A percentile compares a stretch with the other conserved stretches of the same genome.
Conservation (phyloP, 345 rosid genomes). For the Cardamine chenopodiifolia region DNA sequence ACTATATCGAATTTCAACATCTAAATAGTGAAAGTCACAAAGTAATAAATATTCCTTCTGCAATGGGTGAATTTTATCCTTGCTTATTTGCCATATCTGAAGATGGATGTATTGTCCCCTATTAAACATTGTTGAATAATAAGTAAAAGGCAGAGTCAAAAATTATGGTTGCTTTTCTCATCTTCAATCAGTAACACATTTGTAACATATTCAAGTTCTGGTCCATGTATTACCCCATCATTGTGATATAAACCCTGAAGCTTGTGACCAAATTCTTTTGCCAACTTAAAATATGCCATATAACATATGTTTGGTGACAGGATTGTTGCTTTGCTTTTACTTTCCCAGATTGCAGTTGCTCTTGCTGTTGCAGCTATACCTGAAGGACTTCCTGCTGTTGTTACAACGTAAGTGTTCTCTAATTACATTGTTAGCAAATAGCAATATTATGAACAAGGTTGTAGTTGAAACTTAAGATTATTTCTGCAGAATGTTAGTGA, state of each 20-base stretch:
- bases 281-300: slow-evolving; percentile 17
- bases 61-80: background rate
- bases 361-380: slow-evolving; percentile 99
- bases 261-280: slow-evolving; percentile 13
- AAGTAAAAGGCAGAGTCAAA: slow-evolving; percentile 18
- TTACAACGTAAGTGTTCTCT: slow-evolving; percentile 80
- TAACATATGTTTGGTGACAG: slow-evolving; percentile 17
- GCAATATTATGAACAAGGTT: slow-evolving; percentile 14
- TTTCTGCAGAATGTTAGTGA: slow-evolving; percentile 12
- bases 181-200: background rate
- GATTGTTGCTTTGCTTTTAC: slow-evolving; percentile 42
- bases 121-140: slow-evolving; percentile 1
- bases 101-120: background rate
- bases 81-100: background rate
- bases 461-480: slow-evolving; percentile 20
- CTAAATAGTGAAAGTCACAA: slow-evolving; percentile 12
- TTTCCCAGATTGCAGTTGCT: slow-evolving; percentile 95
- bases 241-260: slow-evolving; percentile 1
- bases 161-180: slow-evolving; percentile 9
- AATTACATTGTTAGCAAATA: slow-evolving; percentile 22
- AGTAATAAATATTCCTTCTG: slow-evolving; percentile 1
- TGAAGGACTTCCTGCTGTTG: slow-evolving; percentile 99
- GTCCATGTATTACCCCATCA: slow-evolving; percentile 23
- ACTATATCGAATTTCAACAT: slow-evolving; percentile 16
- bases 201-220: background rate